Evolutionary conservation across 75 land plant genomes (phyloP), one percentile per base, ranked within the genome.

Genomic region (Sequoiadendron giganteum): DNA sequence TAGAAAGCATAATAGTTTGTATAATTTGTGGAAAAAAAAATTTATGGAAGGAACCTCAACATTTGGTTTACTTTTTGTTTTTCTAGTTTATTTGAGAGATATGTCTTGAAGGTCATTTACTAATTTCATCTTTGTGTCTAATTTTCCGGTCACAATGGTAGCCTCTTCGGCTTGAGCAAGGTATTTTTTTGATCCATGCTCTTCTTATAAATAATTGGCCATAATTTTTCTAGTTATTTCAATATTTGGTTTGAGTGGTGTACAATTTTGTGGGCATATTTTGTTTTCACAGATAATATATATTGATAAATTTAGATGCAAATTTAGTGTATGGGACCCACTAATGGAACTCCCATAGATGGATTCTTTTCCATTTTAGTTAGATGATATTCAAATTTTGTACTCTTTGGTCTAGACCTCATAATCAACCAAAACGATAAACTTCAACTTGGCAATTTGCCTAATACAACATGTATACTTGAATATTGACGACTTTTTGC

Each of bases 91-190:
- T 82, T 47, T 43, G 21, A 82, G 40, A 43, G 8, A 21, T 5
- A 45, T 45, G 8, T 43, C 34, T 11, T 47, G 30, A 45, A 40
- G 8, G 70, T 21, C 25, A 10, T 25, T 47, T 82, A 82, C 84
- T 82, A 49, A 82, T 82, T 13, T 11, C 34, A 45, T 82, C 10
- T 47, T 47, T n/a, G 14, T 47, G n/a, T 82, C 30, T 82, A 87
- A 83, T 87, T 76, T 84, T 86, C 54, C 70, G 58, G 92, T 65
- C 38, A 82, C 8, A 58, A 25, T 49, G 83, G 88, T 92, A 94
- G 95, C 95, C 95, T 78, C 93, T 95, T 75, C 89, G 93, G 73
- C 91, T 95, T 11, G 96, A 94, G 84, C 91, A 95, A 95, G 96
- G 96, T 94, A 93, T 42, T n/a, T 34, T 55, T 10, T n/a, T 79